phyloP scores from a whole-genome alignment of 2,329 filamentous ascomycete species.

The Fusarium sp. region DNA sequence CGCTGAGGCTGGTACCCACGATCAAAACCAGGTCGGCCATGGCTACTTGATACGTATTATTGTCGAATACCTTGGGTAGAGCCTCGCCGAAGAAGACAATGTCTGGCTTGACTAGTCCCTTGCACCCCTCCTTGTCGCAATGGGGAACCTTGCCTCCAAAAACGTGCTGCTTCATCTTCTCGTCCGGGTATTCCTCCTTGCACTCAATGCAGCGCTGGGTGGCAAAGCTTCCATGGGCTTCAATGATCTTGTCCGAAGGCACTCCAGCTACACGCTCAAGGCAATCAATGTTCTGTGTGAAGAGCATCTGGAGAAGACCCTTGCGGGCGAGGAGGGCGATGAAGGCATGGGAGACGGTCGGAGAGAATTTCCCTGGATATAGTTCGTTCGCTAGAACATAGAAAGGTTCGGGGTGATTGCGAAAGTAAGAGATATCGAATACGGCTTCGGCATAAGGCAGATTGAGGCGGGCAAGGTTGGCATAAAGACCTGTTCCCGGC shows the following conservation, averaged over 20 bases:
- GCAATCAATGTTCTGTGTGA: constrained; percentile 98
- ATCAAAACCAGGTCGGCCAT: constrained; percentile 82
- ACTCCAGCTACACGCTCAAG: constrained; percentile 89
- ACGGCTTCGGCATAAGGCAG: constrained; percentile 91
- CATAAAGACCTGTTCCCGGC: constrained; percentile 91
- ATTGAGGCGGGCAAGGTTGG: constrained; percentile 86
- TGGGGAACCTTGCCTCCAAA: constrained; percentile 72
- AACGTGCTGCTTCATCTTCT: constrained; percentile 77
- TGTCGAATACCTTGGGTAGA: constrained; percentile 55
- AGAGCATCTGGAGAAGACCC: constrained; percentile 81
- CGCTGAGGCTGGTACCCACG: constrained; percentile 87
- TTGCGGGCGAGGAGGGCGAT: constrained; percentile 84
- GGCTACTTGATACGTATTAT: constrained; percentile 56
- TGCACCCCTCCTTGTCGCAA: constrained; percentile 70
- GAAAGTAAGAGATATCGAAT: constrained; percentile 93
- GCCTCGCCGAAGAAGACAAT: constrained; percentile 93
- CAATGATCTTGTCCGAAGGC: constrained; percentile 81
- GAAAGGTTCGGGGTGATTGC: constrained; percentile 84
- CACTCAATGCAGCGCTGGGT: constrained; percentile 93
- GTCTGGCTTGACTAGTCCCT: constrained; percentile 88
- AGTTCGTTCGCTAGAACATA: constrained; percentile 92
- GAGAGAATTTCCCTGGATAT: constrained; percentile 88
- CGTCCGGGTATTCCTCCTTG: constrained; percentile 74
- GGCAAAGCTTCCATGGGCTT: constrained; percentile 96
- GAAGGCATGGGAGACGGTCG: constrained; percentile 91